Conservation (phyloP, 768 basidiomycete species). For the Amanita polypyramis region DNA sequence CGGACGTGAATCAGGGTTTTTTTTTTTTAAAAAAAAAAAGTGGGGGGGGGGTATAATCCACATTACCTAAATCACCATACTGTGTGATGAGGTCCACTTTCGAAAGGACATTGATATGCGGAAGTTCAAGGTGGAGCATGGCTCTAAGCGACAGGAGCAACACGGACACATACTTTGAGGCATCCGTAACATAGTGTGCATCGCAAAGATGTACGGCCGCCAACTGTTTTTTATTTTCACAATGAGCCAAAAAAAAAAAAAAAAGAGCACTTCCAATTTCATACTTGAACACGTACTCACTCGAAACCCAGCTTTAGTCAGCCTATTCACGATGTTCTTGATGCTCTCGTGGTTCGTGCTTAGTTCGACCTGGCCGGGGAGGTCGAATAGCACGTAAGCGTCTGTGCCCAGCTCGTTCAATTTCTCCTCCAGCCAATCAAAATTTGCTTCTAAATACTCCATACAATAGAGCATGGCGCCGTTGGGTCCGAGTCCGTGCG, state of each 20-base stretch:
- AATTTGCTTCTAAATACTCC: slow-evolving; percentile 94
- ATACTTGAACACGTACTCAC: slow-evolving; percentile 37
- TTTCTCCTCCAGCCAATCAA: slow-evolving; percentile 74
- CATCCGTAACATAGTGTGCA: slow-evolving; percentile 94
- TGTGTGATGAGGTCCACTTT: slow-evolving; percentile 88
- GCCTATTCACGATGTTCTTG: slow-evolving; percentile 62
- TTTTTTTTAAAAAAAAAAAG: too few species aligned
- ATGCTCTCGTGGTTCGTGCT: slow-evolving; percentile 92
- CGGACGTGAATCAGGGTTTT: too few species aligned
- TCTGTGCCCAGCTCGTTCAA: slow-evolving; percentile 58
- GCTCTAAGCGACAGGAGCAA: slow-evolving; percentile 86
- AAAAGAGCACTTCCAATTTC: not conserved
- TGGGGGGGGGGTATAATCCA: not conserved
- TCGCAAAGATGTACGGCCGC: slow-evolving; percentile 94
- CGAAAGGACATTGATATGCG: slow-evolving; percentile 93
- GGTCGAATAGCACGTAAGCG: slow-evolving; percentile 87
- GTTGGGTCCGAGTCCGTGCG: slow-evolving; percentile 83
- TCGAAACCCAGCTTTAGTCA: slow-evolving; percentile 71
- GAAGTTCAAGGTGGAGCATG: slow-evolving; percentile 98
- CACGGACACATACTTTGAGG: slow-evolving; percentile 89
- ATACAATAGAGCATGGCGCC: slow-evolving; percentile 95
- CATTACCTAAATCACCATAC: slow-evolving; percentile 81
- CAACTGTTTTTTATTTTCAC: slow-evolving; percentile 41
- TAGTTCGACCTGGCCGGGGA: slow-evolving; percentile 95
- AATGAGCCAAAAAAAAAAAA: not conserved